phyloP scores from a whole-genome alignment of 768 basidiomycete species.

The Tylopilus plumbeoviolaceoides region DNA sequence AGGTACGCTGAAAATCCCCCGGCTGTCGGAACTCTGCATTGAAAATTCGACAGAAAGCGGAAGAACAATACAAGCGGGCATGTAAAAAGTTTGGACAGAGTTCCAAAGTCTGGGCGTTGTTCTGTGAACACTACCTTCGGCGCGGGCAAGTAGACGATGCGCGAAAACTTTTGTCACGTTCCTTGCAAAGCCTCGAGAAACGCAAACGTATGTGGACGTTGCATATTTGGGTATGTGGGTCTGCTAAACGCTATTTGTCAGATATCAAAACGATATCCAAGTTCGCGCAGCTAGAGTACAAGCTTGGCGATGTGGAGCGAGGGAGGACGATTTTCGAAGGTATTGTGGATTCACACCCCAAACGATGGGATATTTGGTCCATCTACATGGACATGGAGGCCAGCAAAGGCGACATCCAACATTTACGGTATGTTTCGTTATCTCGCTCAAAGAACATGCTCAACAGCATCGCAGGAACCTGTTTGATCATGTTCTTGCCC shows the following conservation, averaged over 20 bases:
- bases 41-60: conserved; percentile 62
- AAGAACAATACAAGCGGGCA: conserved; percentile 83
- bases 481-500: conserved; percentile 77
- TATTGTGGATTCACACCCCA: conserved; percentile 92
- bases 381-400: conserved; percentile 97
- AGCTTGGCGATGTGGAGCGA: conserved; percentile 87
- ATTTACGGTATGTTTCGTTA: conserved; percentile 51
- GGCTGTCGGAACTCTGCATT: neutral
- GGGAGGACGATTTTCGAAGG: conserved; percentile 97
- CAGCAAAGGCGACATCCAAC: conserved; percentile 72
- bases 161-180: conserved; percentile 79
- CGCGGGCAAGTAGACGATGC: conserved; percentile 74
- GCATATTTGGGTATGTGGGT: neutral
- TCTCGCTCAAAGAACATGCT: neutral
- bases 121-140: conserved; percentile 77
- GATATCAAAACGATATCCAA: conserved; percentile 94
- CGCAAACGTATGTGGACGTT: conserved; percentile 70
- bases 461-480: conserved; percentile 52
- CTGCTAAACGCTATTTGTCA: conserved; percentile 29
- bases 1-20: conserved; percentile 45
- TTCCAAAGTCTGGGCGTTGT: conserved; percentile 91
- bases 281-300: conserved; percentile 95
- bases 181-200: conserved; percentile 88
- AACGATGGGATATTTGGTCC: conserved; percentile 93
- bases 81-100: conserved; percentile 93